A percentile compares a stretch with the other conserved stretches of the same genome.
Evolutionary conservation across 169 alveolate species (phyloP).

Genomic region (Plasmodium reichenowi): DNA sequence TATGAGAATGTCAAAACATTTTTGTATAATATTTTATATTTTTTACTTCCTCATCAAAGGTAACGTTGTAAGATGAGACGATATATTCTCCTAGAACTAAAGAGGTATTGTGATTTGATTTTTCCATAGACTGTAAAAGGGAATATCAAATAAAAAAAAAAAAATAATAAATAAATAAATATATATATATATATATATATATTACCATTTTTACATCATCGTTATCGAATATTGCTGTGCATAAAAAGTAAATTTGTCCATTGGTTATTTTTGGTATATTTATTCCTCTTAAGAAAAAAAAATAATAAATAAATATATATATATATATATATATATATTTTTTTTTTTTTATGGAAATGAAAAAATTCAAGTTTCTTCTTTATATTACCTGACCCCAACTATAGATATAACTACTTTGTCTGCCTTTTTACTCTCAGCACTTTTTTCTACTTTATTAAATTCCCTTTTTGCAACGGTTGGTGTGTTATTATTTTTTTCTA

Average conservation of each 20-base stretch:
- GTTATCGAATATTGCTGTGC: slow-evolving; percentile 64
- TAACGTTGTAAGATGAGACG: slow-evolving; percentile 10
- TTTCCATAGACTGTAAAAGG: slow-evolving; percentile 64
- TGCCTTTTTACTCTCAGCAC: slow-evolving; percentile 30
- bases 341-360: neutral
- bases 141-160: too few relatives aligned
- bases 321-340: neutral
- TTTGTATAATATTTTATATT: neutral
- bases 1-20: too few relatives aligned
- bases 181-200: neutral
- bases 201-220: slow-evolving; percentile 55
- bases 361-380: neutral
- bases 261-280: slow-evolving; percentile 51
- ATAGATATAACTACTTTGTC: slow-evolving; percentile 39
- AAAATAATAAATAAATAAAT: neutral
- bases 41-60: slow-evolving; percentile 47
- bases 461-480: neutral
- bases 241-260: slow-evolving; percentile 47
- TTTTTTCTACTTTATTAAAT: slow-evolving; percentile 6
- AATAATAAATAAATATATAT: neutral
- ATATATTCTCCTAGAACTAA: slow-evolving; percentile 45
- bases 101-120: slow-evolving; percentile 46
- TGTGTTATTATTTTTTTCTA: slow-evolving; percentile 1
- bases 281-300: slow-evolving; percentile 38
- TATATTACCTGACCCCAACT: slow-evolving; percentile 49